These are phyloP conservation scores for Sclerotinia minor DNA, from an alignment of 2,329 filamentous ascomycete species.

Conservation along the genomic window DNA sequence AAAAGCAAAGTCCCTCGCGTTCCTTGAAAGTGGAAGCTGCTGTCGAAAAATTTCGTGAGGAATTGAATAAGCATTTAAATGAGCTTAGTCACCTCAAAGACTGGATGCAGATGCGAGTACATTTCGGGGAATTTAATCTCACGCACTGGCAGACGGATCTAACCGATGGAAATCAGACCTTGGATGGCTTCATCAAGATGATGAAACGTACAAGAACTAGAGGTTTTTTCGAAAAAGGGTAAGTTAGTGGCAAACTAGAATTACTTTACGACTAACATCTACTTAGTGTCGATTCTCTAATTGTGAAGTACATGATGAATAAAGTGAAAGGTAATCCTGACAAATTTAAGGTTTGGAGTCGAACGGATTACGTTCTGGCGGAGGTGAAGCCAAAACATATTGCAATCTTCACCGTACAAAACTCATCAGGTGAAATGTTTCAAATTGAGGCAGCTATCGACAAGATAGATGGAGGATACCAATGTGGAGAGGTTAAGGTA, in stretches of 20 bases:
- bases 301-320: slow-evolving; percentile 29
- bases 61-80: slow-evolving; percentile 29
- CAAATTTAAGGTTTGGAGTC: slow-evolving; percentile 31
- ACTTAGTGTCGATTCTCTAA: slow-evolving; percentile 28
- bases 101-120: slow-evolving; percentile 41
- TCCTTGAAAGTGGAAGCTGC: slow-evolving; percentile 2
- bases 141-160: slow-evolving; percentile 32
- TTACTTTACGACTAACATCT: slow-evolving; percentile 1
- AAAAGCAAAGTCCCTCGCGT: background rate
- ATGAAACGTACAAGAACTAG: slow-evolving; percentile 32
- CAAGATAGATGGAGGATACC: slow-evolving; percentile 30
- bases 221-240: slow-evolving; percentile 38
- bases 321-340: slow-evolving; percentile 28
- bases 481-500: slow-evolving; percentile 33
- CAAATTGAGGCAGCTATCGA: slow-evolving; percentile 40
- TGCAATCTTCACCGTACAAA: slow-evolving; percentile 33
- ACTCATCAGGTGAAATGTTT: slow-evolving; percentile 29
- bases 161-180: slow-evolving; percentile 26
- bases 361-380: slow-evolving; percentile 13
- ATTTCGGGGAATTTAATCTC: slow-evolving; percentile 39
- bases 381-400: slow-evolving; percentile 34
- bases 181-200: slow-evolving; percentile 36
- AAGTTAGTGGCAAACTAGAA: slow-evolving; percentile 25
- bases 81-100: slow-evolving; percentile 33
- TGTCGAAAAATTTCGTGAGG: slow-evolving; percentile 25